Conservation (phyloP, 2,329 filamentous ascomycete genomes). For the Pseudogymnoascus sp. region DNA sequence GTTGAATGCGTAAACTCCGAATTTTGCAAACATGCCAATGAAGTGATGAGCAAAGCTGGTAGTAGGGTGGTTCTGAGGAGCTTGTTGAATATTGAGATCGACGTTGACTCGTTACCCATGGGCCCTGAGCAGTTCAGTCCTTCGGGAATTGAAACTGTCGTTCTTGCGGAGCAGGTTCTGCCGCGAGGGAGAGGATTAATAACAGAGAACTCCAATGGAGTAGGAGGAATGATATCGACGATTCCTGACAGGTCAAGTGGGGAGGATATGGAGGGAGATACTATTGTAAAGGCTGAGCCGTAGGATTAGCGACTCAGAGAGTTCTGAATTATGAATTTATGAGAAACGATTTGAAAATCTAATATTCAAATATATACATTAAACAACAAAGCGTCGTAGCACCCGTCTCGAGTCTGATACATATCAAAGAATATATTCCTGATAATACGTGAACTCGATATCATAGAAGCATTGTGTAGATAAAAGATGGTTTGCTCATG, state of each 20-base stretch:
- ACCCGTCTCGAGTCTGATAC: not conserved
- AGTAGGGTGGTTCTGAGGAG: conserved; percentile 72
- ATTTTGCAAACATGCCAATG: conserved; percentile 74
- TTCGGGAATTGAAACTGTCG: conserved; percentile 72
- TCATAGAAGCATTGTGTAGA: not conserved
- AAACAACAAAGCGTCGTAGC: not conserved
- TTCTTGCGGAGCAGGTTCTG: conserved; percentile 59
- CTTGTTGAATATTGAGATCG: conserved; percentile 67
- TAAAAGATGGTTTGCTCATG: not conserved
- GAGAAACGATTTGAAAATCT: not conserved
- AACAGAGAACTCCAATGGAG: not conserved
- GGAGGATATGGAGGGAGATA: not conserved
- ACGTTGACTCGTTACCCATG: conserved; percentile 78
- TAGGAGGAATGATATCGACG: not conserved
- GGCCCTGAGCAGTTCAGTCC: conserved; percentile 65
- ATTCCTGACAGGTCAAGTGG: not conserved
- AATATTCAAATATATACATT: not conserved
- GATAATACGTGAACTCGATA: not conserved
- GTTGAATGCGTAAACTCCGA: conserved; percentile 84
- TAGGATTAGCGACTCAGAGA: not conserved
- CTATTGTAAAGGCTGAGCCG: not conserved
- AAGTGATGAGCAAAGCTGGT: conserved; percentile 90
- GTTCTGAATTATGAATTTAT: not conserved
- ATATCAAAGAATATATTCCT: not conserved
- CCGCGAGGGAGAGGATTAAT: conserved; percentile 15